A percentile compares a stretch with the other conserved stretches of the same genome.
These are phyloP conservation scores for Gracilaria domingensis DNA, from an alignment of 23 red algal species.

Conservation along the genomic window DNA sequence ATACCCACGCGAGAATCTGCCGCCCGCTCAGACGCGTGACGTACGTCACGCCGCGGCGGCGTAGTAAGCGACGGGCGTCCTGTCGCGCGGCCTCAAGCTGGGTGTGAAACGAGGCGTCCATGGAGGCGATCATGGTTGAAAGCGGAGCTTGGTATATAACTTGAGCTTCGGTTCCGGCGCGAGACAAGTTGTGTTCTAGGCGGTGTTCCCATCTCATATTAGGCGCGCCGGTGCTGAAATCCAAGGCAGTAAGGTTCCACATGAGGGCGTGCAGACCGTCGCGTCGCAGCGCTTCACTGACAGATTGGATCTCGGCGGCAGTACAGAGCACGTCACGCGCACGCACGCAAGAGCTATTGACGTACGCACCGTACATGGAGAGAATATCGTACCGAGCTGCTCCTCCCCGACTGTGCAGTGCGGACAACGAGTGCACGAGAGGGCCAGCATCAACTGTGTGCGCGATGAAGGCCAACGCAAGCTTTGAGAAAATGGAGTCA, in stretches of 20 bases:
- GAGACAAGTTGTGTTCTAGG: neutral
- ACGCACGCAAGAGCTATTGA: neutral
- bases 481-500: neutral
- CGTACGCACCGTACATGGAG: constrained; percentile 6
- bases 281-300: neutral
- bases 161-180: neutral
- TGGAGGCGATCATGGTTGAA: neutral
- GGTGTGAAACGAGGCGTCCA: neutral
- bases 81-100: neutral
- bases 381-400: neutral
- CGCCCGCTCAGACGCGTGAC: neutral
- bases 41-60: neutral
- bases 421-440: neutral
- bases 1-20: neutral
- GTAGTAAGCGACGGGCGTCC: neutral
- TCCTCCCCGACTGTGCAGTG: neutral
- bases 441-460: neutral
- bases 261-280: neutral
- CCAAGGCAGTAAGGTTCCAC: neutral
- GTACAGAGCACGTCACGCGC: neutral
- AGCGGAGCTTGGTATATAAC: neutral
- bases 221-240: neutral
- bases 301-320: neutral
- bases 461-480: neutral
- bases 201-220: neutral